Evolutionary conservation across 345 rosid genomes (phyloP).

Genomic region (Salix udensis): DNA sequence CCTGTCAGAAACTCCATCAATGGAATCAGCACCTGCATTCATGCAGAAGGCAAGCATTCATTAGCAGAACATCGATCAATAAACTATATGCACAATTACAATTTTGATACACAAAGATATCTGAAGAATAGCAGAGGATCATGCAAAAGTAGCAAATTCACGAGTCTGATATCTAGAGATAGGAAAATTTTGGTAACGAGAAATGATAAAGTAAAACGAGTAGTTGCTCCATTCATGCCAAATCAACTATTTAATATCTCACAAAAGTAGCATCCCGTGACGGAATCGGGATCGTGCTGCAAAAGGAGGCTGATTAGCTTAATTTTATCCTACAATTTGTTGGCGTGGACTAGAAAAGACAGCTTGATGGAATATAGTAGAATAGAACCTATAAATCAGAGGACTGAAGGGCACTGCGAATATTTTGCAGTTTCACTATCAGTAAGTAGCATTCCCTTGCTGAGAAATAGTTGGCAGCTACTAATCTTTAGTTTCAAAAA

Average conservation of each 20-base stretch:
- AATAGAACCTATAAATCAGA: background rate
- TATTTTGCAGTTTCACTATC: background rate
- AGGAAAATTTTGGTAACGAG: background rate
- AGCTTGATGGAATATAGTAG: background rate
- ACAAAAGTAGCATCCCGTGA: background rate
- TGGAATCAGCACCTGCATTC: constrained; percentile 40
- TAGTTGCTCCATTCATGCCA: background rate
- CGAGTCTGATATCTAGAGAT: background rate
- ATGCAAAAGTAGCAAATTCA: background rate
- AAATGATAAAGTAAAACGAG: background rate
- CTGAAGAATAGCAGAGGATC: background rate
- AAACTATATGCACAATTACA: background rate
- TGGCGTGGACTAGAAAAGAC: background rate
- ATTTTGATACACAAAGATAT: background rate
- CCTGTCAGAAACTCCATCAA: constrained; percentile 25
- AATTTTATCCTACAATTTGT: background rate
- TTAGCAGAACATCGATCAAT: background rate
- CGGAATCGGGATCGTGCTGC: background rate
- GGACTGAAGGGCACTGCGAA: background rate
- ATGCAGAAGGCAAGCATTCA: constrained; percentile 17
- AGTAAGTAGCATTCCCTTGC: background rate
- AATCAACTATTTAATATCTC: background rate
- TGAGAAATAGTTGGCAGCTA: constrained; percentile 2
- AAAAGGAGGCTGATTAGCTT: background rate
- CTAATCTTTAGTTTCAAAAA: constrained; percentile 26